Base-by-base conservation (phyloP, 2,329 filamentous ascomycete genomes). In the Dichotomopilus funicola region DNA sequence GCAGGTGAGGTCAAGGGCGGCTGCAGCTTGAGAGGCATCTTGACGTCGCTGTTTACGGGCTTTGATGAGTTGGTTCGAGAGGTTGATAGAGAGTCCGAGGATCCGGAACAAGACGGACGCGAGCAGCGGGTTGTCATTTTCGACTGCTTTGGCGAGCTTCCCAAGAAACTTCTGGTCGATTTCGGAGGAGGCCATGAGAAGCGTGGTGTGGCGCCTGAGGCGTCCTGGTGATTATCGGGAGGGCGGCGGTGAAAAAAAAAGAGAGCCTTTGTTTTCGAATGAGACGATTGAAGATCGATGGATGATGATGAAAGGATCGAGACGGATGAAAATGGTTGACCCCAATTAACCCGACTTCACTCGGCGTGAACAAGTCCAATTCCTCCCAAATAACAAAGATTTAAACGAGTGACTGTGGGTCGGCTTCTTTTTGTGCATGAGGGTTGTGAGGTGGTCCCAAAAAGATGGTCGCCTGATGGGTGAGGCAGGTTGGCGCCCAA, bases 91-190 rank as follows among this genome's bases (percentile, higher is more conserved):
- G 11, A 97, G 79, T 1, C 94, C 94, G 9, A 97, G 80, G 42
- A 97, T 86, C 71, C 94, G 94, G 73, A 91, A 96, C 47, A 99
- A 81, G 69, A 89, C 91, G 19, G 81, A 81, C 6, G 88, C 88
- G 46, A 97, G 81, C 13, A 91, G 78, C 3, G 88, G 85, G 67
- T 92, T 94, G 64, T 89, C 85, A 58, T 81, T 75, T 67, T 86
- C 85, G 63, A 90, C 91, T 59, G 85, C 80, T 72, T 86, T 88
- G 69, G 94, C 92, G 69, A 96, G 86, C 68, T 85, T 86, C 73
- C 90, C 91, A 66, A 99, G 80, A 73, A 95, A 96, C 75, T 97
- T 99, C 75, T 96, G 91, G 72, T 99, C 94, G 60, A 97, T 90
- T 74, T 96, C 90, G 59, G 91, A 94, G 69, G 91, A 94, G 74